Evolutionary conservation across 208 protist species (phyloP).

Genomic region (Leishmania lainsoni): DNA sequence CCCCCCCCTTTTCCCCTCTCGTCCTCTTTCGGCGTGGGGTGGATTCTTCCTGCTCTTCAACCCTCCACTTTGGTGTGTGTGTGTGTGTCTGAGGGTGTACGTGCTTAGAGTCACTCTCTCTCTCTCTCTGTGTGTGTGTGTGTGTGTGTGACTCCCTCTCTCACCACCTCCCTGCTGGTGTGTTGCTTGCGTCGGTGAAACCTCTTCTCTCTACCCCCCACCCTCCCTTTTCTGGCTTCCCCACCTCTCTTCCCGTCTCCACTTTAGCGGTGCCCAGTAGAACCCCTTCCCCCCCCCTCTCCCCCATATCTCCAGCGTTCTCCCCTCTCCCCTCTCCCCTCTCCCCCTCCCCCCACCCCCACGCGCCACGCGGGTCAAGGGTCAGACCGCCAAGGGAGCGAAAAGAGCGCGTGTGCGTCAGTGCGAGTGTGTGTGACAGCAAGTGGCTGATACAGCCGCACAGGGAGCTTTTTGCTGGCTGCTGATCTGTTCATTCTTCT

Average conservation of each 20-base stretch:
- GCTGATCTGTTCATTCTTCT: background rate
- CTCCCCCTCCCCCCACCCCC: background rate
- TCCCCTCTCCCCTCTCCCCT: background rate
- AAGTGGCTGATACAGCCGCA: background rate
- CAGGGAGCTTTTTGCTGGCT: background rate
- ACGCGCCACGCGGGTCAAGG: no score
- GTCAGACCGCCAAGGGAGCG: no score
- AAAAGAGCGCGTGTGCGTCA: no score
- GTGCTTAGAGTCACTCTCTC: no score
- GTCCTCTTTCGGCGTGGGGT: background rate
- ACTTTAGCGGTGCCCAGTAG: no score
- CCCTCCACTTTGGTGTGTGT: background rate
- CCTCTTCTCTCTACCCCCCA: no score
- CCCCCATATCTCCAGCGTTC: background rate
- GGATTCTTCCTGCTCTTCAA: background rate
- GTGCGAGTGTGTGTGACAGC: no score
- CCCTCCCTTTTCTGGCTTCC: background rate
- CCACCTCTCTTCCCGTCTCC: background rate
- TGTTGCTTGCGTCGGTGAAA: no score
- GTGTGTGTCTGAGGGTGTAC: background rate
- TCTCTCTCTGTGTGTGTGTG: no score
- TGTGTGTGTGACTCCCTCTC: no score
- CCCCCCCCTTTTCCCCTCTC: background rate
- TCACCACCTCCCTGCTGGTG: no score
- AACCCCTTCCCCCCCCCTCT: background rate